Base-by-base conservation (phyloP, 1,139 yeast genomes). In the Saccharomyces pastorianus region DNA sequence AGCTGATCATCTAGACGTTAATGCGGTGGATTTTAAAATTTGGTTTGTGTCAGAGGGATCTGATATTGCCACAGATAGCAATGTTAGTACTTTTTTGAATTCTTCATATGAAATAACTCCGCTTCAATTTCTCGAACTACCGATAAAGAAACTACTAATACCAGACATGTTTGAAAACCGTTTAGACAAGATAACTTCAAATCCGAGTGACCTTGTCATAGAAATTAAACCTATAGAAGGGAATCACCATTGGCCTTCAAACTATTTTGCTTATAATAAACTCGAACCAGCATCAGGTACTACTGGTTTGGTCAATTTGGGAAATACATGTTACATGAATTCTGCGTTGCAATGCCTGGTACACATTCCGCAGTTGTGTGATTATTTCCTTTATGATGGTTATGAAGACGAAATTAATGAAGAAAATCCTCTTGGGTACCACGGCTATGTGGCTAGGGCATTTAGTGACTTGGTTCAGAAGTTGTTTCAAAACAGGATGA, bases 251-350 rank as follows among this genome's bases (percentile, higher is more conserved):
- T 73, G 76, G 76, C 66, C 71, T 2, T 72, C 76, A 4, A 64
- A 66, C 49, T 67, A 64, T 51, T 62, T 58, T 42, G 60, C 63
- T 8, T 66, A 70, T 47, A 64, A 67, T 55, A 64, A 67, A 13
- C 61, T 69, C 5, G 27, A 55, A 0, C 69, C 71, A 7, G 70
- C 77, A 1, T 66, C 66, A 52, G 89, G 88, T 3, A 73, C 73
- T 1, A 71, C 76, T 7, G 99, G 99, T 0, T 73, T 93, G 51
- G 76, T 78, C 48, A 93, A 93, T 66, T 73, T 93, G 59, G 99
- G 99, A 6, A 93, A 93, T 66, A 87, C 96, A 0, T 93, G 99
- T 68, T 93, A 90, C 68, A 93, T 93, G 98, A 93, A 93, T 70
- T 88, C 96, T 14, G 97, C 98, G 0, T 73, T 93, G 53, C 99